Conservation (phyloP, 2,329 filamentous ascomycete genomes). For the Fusarium dimerum region DNA sequence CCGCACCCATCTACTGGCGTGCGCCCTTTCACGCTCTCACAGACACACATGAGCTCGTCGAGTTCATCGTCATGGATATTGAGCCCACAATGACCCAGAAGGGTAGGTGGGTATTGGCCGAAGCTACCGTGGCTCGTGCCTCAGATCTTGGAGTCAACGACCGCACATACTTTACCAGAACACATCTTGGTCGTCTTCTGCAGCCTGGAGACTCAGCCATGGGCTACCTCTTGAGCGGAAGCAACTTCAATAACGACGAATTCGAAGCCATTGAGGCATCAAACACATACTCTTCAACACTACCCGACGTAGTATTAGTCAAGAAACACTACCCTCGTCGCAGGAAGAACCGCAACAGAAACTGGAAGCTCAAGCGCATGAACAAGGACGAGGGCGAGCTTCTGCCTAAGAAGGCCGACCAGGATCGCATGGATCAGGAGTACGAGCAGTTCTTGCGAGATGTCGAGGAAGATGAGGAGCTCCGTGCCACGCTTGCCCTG, state of each 20-base stretch:
- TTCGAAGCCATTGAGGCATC: conserved; percentile 82
- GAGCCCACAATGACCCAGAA: conserved; percentile 74
- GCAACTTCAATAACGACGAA: conserved; percentile 89
- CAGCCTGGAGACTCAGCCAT: conserved; percentile 89
- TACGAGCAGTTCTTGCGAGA: conserved; percentile 98
- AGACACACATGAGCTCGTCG: conserved; percentile 80
- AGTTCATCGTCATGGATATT: conserved; percentile 95
- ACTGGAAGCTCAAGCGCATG: conserved; percentile 97
- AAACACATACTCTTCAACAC: conserved; percentile 71
- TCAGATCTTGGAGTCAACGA: conserved; percentile 86
- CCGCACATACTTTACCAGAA: conserved; percentile 84
- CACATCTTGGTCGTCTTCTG: conserved; percentile 83
- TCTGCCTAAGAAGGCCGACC: conserved; percentile 82
- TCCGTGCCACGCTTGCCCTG: conserved; percentile 79
- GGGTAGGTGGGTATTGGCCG: conserved; percentile 81
- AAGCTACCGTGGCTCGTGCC: conserved; percentile 84
- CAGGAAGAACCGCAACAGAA: conserved; percentile 76
- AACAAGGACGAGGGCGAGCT: conserved; percentile 84
- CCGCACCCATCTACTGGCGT: conserved; percentile 84
- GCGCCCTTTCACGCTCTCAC: conserved; percentile 82
- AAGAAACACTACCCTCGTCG: conserved; percentile 94
- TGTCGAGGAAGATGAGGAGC: conserved; percentile 91
- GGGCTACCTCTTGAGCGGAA: conserved; percentile 87
- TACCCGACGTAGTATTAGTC: conserved; percentile 91
- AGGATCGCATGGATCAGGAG: conserved; percentile 85